Evolutionary conservation across 331 rosid species (phyloP), one percentile per base, ranked within the genome.

Genomic region (Arachis monticola): DNA sequence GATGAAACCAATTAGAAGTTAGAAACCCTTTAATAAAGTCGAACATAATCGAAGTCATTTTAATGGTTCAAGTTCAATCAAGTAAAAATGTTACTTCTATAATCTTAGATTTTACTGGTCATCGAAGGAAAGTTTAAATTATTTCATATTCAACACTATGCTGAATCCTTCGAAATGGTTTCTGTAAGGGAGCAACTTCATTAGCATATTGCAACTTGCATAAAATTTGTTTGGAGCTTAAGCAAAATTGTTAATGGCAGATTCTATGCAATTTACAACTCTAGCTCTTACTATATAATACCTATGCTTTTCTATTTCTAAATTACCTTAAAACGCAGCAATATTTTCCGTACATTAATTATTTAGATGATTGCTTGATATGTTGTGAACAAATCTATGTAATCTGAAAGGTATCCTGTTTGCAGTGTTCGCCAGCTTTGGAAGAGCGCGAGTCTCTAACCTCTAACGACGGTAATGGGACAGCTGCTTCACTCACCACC

Each of bases 361-460:
- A 46, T 30, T 42, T 51, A 14, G 38, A 55, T 42, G 67, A 35
- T 14, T 22, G 11, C 48, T 61, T 22, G 40, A n/a, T 47, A 64
- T 79, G 52, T 45, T 69, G 47, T 65, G 75, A 58, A 53, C 41
- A 10, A 50, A 47, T 67, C 10, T 75, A 55, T 59, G 57, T 68
- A 58, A 72, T 63, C 38, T 76, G 53, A 59, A 63, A 61, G 67
- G 57, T 17, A 35, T 79, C 56, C 46, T 58, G 74, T 86, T 70
- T 87, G 70, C 88, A 91, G 98, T 89, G 92, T 72, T 89, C 93
- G 3, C 84, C 87, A 0, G 68, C 79, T 77, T 81, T 85, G 86
- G 93, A 83, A 78, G 93, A 83, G 85, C 90, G 67, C 0, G 88
- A 83, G 45, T 75, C 89, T 27, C 75, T 89, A 41, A 83, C 82